Evolutionary conservation across 306 rosid genomes (phyloP).

Genomic region (Pachyrhizus erosus): DNA sequence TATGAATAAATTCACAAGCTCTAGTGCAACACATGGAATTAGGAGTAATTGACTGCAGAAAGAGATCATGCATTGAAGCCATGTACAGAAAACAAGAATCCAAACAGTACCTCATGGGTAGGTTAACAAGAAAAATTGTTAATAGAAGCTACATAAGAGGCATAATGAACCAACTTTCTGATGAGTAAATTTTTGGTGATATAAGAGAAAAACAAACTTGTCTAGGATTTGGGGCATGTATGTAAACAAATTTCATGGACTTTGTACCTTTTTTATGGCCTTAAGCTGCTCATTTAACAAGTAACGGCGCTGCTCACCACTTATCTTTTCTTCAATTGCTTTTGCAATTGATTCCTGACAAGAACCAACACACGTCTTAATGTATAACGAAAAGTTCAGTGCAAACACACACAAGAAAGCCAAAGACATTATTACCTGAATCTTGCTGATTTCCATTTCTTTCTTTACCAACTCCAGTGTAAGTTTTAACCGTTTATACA

Average conservation of each 20-base stretch:
- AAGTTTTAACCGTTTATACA: constrained; percentile 85
- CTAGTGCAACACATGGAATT: constrained; percentile 14
- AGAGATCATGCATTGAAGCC: constrained; percentile 15
- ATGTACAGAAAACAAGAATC: constrained; percentile 12
- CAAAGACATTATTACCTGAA: constrained; percentile 69
- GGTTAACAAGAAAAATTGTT: constrained; percentile 3
- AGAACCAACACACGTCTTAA: constrained; percentile 39
- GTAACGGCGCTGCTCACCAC: constrained; percentile 98
- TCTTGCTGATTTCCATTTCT: constrained; percentile 98
- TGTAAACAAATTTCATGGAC: constrained; percentile 29
- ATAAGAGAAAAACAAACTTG: constrained; percentile 7
- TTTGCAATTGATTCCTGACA: constrained; percentile 94
- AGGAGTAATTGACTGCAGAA: not conserved
- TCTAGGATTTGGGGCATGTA: constrained; percentile 26
- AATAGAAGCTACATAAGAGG: constrained; percentile 17
- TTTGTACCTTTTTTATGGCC: constrained; percentile 92
- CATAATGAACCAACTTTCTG: constrained; percentile 17
- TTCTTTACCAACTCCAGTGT: constrained; percentile 94
- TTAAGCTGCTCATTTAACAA: constrained; percentile 94
- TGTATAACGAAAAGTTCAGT: constrained; percentile 22
- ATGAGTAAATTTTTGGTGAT: constrained; percentile 1
- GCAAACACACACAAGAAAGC: constrained; percentile 5
- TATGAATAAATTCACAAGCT: constrained; percentile 18
- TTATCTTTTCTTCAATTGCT: constrained; percentile 99
- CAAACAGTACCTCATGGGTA: not conserved